phyloP scores from a whole-genome alignment of 2,329 filamentous ascomycete genomes.

The Periconia sp. region DNA sequence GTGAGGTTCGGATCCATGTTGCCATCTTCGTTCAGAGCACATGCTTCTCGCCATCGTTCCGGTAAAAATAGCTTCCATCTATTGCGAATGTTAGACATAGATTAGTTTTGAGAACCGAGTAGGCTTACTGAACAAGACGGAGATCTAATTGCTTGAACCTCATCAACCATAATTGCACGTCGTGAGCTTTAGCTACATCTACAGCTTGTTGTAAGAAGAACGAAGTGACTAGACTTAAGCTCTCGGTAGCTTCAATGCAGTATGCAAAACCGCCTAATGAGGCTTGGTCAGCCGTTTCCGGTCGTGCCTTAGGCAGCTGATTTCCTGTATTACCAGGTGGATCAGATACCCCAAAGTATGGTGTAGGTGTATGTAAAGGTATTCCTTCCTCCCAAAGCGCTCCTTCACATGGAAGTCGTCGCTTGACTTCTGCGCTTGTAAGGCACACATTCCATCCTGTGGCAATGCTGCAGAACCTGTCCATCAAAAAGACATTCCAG shows the following conservation, averaged over 20 bases:
- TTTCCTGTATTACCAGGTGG: slow-evolving; percentile 24
- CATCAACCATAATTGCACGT: slow-evolving; percentile 44
- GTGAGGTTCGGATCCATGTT: slow-evolving; percentile 38
- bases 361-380: slow-evolving; percentile 43
- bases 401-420: slow-evolving; percentile 45
- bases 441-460: slow-evolving; percentile 46
- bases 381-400: slow-evolving; percentile 36
- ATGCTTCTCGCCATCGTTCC: slow-evolving; percentile 27
- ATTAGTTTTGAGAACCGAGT: not conserved
- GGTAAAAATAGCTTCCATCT: slow-evolving; percentile 14
- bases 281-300: slow-evolving; percentile 28
- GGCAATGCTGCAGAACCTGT: slow-evolving; percentile 45
- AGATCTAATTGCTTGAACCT: slow-evolving; percentile 40
- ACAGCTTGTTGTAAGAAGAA: slow-evolving; percentile 45
- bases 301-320: slow-evolving; percentile 20
- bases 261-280: slow-evolving; percentile 42
- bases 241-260: slow-evolving; percentile 43
- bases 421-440: slow-evolving; percentile 40
- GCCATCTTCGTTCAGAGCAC: slow-evolving; percentile 45
- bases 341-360: slow-evolving; percentile 51
- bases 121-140: slow-evolving; percentile 33
- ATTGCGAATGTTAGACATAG: not conserved
- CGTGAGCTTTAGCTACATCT: slow-evolving; percentile 28
- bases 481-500: slow-evolving; percentile 48
- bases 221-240: slow-evolving; percentile 40